Evolutionary conservation across 192 early-diverging fungal genomes (phyloP).

Genomic region (Backusella westeae): DNA sequence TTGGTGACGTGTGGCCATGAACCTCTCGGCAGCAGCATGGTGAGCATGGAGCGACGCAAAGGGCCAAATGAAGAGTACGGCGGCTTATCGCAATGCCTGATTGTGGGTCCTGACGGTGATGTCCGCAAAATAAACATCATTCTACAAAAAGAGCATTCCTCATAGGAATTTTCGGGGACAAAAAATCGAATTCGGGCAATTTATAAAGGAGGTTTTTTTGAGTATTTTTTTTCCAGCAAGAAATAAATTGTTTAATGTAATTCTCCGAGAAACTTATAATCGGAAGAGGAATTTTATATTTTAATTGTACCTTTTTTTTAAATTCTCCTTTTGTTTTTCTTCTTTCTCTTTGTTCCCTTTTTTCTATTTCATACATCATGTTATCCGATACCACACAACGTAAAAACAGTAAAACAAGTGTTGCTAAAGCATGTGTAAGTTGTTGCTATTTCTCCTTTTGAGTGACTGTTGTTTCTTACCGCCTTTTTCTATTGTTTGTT

Average conservation of each 20-base stretch:
- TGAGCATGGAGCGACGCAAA: constrained; percentile 16
- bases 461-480: not conserved
- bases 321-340: not conserved
- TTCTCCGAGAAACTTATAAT: not conserved
- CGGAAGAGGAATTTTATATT: constrained; percentile 4
- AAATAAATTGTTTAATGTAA: not conserved
- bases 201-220: not conserved
- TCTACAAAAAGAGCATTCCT: not conserved
- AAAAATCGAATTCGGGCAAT: not conserved
- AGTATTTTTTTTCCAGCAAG: not conserved
- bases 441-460: not conserved
- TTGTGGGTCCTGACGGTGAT: constrained; percentile 54
- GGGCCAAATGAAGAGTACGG: not conserved
- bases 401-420: constrained; percentile 58
- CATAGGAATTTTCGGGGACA: not conserved
- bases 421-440: constrained; percentile 75
- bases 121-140: constrained; percentile 36
- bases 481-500: not conserved
- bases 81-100: constrained; percentile 45
- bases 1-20: constrained; percentile 48
- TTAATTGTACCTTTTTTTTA: not conserved
- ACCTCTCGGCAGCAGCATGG: constrained; percentile 39
- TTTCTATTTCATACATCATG: not conserved
- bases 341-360: not conserved
- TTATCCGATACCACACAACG: not conserved